Conservation (phyloP, 1,284 basidiomycete species). For the Trichosporon inkin region DNA sequence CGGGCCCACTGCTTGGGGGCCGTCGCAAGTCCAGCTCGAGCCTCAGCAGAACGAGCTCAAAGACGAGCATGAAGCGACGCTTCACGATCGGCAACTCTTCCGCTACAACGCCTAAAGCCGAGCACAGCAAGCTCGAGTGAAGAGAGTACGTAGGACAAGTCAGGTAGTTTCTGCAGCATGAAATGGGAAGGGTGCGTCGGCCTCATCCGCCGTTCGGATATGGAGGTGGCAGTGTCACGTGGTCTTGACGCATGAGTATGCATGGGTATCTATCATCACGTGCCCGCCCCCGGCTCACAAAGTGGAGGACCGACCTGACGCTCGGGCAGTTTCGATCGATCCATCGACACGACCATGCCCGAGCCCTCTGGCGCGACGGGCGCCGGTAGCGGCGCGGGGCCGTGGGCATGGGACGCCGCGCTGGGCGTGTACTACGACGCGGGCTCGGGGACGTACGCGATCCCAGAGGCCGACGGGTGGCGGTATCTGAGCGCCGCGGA, state of each 20-base stretch:
- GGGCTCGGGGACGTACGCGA: constrained; percentile 28
- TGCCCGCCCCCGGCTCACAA: too few relatives aligned
- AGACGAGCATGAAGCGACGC: constrained; percentile 22
- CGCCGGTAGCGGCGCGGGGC: neutral
- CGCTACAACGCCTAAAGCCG: constrained; percentile 1
- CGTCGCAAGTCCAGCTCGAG: constrained; percentile 22
- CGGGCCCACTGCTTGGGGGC: constrained; percentile 22
- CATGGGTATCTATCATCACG: too few relatives aligned
- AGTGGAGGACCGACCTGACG: too few relatives aligned
- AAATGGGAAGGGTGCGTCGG: too few relatives aligned
- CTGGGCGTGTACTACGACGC: constrained; percentile 32
- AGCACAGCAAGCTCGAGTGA: neutral
- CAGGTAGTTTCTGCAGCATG: too few relatives aligned
- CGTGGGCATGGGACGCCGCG: constrained; percentile 28
- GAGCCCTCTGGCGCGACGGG: neutral
- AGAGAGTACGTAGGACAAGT: neutral
- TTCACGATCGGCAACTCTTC: constrained; percentile 18
- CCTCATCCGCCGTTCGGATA: too few relatives aligned
- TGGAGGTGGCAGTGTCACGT: too few relatives aligned
- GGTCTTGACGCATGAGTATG: too few relatives aligned
- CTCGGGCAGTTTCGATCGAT: neutral
- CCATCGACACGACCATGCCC: constrained; percentile 1
- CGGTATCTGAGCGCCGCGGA: constrained; percentile 25
- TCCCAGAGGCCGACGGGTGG: constrained; percentile 26
- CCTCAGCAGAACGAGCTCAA: constrained; percentile 25